These are phyloP conservation scores for Piromyces sp. DNA, from an alignment of 192 early-diverging fungal genomes.

Conservation along the genomic window DNA sequence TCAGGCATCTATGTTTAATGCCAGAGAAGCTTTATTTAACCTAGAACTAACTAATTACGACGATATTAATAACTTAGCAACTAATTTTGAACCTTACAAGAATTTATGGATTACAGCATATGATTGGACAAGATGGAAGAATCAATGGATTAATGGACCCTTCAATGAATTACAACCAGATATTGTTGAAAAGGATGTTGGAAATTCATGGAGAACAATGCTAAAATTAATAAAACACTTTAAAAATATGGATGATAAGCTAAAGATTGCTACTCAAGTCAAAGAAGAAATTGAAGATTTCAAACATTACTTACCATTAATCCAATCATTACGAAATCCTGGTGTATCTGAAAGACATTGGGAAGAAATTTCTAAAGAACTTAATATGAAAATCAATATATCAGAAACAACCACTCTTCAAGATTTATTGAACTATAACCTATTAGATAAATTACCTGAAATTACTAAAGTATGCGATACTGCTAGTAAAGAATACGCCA, in stretches of 20 bases:
- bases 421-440: conserved; percentile 29
- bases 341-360: conserved; percentile 41
- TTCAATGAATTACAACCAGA: conserved; percentile 36
- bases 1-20: conserved; percentile 25
- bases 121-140: conserved; percentile 39
- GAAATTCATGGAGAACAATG: conserved; percentile 29
- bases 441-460: conserved; percentile 26
- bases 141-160: conserved; percentile 30
- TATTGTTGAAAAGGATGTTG: conserved; percentile 34
- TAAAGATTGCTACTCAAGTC: conserved; percentile 7
- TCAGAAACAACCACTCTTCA: conserved; percentile 23
- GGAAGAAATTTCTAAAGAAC: conserved; percentile 29
- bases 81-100: conserved; percentile 42
- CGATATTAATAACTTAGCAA: conserved; percentile 23
- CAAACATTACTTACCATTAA: conserved; percentile 34
- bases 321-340: conserved; percentile 37
- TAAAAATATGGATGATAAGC: conserved; percentile 8
- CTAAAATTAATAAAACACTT: conserved; percentile 37
- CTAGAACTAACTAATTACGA: conserved; percentile 35
- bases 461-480: conserved; percentile 40
- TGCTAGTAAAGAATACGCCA: conserved; percentile 43
- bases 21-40: conserved; percentile 33
- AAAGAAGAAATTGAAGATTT: conserved; percentile 48
- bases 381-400: conserved; percentile 24
- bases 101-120: conserved; percentile 29